Base-by-base conservation (phyloP, 106 monocot species). In the Acorus gramineus region DNA sequence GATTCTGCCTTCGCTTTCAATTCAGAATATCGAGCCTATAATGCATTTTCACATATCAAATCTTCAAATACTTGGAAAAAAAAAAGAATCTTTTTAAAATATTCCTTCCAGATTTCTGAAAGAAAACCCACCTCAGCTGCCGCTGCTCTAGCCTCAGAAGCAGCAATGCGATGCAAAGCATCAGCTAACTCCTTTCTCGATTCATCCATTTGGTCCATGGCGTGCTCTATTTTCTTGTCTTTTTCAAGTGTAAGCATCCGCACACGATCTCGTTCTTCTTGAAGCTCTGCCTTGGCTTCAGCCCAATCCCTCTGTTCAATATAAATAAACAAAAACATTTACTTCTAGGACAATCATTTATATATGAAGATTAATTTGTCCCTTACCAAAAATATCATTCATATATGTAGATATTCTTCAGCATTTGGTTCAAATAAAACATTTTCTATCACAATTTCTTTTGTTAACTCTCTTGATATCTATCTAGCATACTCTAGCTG, bases 241-340 rank as follows among this genome's bases (percentile, higher is more conserved):
- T 76, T 92, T 5, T 92, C 92, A 64, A 62, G 66, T 11, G 80
- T 78, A 13, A 98, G 43, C 14, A 54, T 28, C 43, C 91, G 87
- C 65, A 85, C 75, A 66, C 59, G 91, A 66, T 88, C 92, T 44
- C 85, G 73, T 67, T 83, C 85, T 63, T 92, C 88, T 75, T 89
- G 98, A 75, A 98, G 83, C 55, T 98, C 98, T 47, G 77, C 86
- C 59, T 92, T 98, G 44, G 70, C 79, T 66, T 98, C 83, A 12
- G 92, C 85, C 98, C 87, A 98, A 9, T 98, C 88, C 62, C 75
- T 86, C 90, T 94, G 46, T 1, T 68, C 3, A 71, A 44, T 59
- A 50, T 6, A 4, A 56, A 49, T 42, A 57, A 42, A 9, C 49
- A 43, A 62, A 58, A 50, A 6, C 7, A 64, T n/a, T 51, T 64